Conservation (phyloP, 2,329 filamentous ascomycete species). For the Aspergillus pseudoglaucus region DNA sequence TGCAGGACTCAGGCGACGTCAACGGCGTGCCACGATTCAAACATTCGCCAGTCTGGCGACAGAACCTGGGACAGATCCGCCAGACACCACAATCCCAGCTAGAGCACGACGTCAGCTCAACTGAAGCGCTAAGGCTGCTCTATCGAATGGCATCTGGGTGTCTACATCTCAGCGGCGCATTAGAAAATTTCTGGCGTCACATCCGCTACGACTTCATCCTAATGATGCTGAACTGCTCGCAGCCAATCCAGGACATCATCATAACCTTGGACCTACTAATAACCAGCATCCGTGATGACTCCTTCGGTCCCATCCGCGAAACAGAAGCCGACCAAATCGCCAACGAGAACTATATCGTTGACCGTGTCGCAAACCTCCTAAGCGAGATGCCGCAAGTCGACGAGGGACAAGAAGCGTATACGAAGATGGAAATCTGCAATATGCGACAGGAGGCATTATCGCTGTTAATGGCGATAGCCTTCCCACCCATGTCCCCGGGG, state of each 20-base stretch:
- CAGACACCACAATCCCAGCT: conserved; percentile 38
- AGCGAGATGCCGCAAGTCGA: conserved; percentile 46
- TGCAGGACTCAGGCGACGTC: conserved; percentile 45
- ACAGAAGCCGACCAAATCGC: conserved; percentile 33
- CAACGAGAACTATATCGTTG: conserved; percentile 45
- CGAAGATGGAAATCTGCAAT: conserved; percentile 31
- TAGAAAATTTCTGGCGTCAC: conserved; percentile 49
- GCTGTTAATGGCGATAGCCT: conserved; percentile 37
- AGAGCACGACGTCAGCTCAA: conserved; percentile 46
- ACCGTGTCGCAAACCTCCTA: conserved; percentile 52
- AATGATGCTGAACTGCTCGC: conserved; percentile 52
- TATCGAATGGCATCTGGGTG: conserved; percentile 47
- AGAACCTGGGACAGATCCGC: conserved; percentile 32
- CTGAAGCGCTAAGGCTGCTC: conserved; percentile 50
- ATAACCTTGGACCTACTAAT: conserved; percentile 50
- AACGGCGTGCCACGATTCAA: conserved; percentile 49
- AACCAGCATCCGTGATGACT: conserved; percentile 47
- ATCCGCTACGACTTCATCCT: conserved; percentile 54
- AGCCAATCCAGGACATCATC: conserved; percentile 51
- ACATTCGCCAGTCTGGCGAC: conserved; percentile 37
- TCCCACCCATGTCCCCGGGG: conserved; percentile 52
- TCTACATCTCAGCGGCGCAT: conserved; percentile 35
- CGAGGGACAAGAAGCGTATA: conserved; percentile 37
- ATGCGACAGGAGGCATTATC: conserved; percentile 41
- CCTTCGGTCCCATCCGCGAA: conserved; percentile 49